These are phyloP conservation scores for Aspergillus diversus DNA, from an alignment of 495 filamentous ascomycete species.

Conservation along the genomic window DNA sequence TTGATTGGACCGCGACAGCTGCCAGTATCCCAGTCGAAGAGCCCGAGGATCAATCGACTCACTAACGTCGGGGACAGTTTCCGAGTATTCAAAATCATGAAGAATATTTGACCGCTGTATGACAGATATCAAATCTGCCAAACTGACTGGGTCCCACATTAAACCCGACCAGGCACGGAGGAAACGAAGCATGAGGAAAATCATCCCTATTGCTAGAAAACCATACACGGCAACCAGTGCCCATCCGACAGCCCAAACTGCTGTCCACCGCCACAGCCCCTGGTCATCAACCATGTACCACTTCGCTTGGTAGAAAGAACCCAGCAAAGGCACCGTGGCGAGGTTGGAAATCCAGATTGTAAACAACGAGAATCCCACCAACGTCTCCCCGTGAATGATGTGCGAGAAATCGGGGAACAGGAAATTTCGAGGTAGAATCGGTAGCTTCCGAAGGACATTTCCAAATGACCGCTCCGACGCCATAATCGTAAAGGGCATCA, in stretches of 20 bases:
- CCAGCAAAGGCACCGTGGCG: conserved; percentile 67
- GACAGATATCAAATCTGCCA: conserved; percentile 76
- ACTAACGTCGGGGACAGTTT: conserved; percentile 53
- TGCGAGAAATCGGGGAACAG: conserved; percentile 61
- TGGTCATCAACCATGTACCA: conserved; percentile 46
- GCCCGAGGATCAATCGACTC: conserved; percentile 49
- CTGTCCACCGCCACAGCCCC: conserved; percentile 73
- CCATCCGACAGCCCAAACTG: conserved; percentile 78
- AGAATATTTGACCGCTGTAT: conserved; percentile 79
- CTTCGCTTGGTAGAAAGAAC: conserved; percentile 64
- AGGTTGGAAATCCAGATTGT: conserved; percentile 65
- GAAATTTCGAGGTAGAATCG: conserved; percentile 54
- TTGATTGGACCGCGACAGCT: conserved; percentile 53
- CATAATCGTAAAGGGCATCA: conserved; percentile 77
- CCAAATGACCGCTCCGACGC: conserved; percentile 55
- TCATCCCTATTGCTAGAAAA: conserved; percentile 60
- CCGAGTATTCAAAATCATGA: conserved; percentile 65
- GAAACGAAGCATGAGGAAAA: conserved; percentile 57
- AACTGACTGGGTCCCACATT: conserved; percentile 80
- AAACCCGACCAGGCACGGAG: conserved; percentile 65
- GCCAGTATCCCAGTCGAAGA: conserved; percentile 84
- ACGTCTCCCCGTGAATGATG: conserved; percentile 56
- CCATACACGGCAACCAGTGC: conserved; percentile 74
- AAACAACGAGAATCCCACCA: conserved; percentile 57
- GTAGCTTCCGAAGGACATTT: conserved; percentile 43